These are phyloP conservation scores for Boletus reticuloceps DNA, from an alignment of 768 basidiomycete species.

Conservation along the genomic window DNA sequence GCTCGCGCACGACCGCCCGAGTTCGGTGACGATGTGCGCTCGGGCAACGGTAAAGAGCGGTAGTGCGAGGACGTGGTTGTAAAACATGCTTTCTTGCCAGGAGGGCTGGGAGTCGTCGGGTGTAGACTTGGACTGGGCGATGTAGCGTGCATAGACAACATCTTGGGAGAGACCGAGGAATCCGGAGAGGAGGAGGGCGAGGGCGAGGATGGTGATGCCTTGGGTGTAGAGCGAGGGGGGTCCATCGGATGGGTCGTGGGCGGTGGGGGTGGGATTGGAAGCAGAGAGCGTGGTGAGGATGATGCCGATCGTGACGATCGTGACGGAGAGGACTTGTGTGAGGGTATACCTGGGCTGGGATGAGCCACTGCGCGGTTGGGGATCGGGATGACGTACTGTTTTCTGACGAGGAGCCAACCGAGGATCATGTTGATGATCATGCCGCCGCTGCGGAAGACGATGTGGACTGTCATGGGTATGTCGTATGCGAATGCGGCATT, in stretches of 20 bases:
- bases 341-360: conserved; percentile 53
- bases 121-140: conserved; percentile 16
- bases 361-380: not conserved
- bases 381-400: conserved; percentile 46
- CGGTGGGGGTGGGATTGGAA: conserved; percentile 25
- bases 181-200: conserved; percentile 78
- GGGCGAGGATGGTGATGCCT: conserved; percentile 70
- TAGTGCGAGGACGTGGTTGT: conserved; percentile 76
- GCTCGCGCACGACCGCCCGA: conserved; percentile 12
- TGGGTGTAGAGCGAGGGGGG: conserved; percentile 46
- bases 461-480: conserved; percentile 91
- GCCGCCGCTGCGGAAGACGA: conserved; percentile 90
- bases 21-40: conserved; percentile 40
- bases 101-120: conserved; percentile 26
- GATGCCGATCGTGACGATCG: conserved; percentile 81
- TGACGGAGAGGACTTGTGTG: conserved; percentile 67
- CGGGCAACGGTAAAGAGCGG: conserved; percentile 72
- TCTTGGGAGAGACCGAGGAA: conserved; percentile 86
- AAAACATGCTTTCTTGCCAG: conserved; percentile 94
- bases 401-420: conserved; percentile 65
- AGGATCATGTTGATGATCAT: conserved; percentile 80
- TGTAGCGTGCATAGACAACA: conserved; percentile 59
- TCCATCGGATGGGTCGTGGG: no score
- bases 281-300: conserved; percentile 80
- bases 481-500: conserved; percentile 87